A percentile compares a stretch with the other conserved stretches of the same genome.
phyloP scores from a whole-genome alignment of 2,329 filamentous ascomycete genomes.

The Sarocladium oryzae region DNA sequence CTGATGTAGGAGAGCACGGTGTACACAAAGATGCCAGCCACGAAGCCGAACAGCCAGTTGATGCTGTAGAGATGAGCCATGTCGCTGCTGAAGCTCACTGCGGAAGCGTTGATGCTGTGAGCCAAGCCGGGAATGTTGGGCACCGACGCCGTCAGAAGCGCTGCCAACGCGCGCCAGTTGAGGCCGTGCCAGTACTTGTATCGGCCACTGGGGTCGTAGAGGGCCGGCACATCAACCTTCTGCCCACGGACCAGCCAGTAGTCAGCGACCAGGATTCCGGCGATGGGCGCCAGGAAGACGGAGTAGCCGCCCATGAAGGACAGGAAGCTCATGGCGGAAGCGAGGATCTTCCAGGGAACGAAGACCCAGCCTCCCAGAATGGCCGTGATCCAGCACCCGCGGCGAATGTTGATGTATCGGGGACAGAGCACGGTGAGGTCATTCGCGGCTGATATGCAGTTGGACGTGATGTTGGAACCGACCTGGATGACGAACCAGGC shows the following conservation, averaged over 20 bases:
- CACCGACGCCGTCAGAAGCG: conserved; percentile 34
- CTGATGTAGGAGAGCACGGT: no score
- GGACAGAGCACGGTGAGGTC: conserved; percentile 48
- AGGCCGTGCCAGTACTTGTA: conserved; percentile 39
- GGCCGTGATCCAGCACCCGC: conserved; percentile 43
- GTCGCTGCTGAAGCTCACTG: no score
- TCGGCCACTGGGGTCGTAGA: conserved; percentile 31
- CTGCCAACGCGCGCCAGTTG: conserved; percentile 53
- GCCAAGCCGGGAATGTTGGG: no score
- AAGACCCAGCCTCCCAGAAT: conserved; percentile 25
- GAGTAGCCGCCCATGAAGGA: conserved; percentile 17
- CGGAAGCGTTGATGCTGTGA: no score
- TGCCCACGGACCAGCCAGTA: conserved; percentile 52
- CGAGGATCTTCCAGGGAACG: conserved; percentile 10
- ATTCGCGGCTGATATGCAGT: conserved; percentile 46
- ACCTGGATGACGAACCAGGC: conserved; percentile 49
- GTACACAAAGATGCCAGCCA: no score
- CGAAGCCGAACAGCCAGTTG: no score
- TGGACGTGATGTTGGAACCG: conserved; percentile 52
- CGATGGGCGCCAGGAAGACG: conserved; percentile 59
- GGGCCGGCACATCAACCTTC: conserved; percentile 35
- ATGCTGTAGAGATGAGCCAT: no score
- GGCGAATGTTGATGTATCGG: conserved; percentile 48
- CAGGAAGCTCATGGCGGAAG: conserved; percentile 19
- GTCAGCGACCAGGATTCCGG: conserved; percentile 35